Percentiles rank a stretch among this genome's conserved stretches.
phyloP scores from a whole-genome alignment of 306 rosid species.

The Cucurbita moschata region DNA sequence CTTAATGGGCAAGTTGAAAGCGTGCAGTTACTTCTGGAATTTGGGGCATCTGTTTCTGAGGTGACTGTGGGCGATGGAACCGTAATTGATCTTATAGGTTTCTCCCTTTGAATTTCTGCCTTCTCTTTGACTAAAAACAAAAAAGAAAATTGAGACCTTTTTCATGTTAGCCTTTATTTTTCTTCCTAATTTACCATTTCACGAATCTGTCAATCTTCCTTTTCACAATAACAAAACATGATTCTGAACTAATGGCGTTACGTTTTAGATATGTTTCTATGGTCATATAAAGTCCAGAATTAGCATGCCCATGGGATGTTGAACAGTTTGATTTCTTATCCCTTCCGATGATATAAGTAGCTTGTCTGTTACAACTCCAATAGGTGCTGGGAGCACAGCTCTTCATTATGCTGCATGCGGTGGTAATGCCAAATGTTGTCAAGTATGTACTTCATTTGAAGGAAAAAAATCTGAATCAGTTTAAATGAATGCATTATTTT shows the following conservation, averaged over 20 bases:
- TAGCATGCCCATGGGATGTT: neutral
- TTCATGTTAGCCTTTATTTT: neutral
- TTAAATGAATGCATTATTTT: neutral
- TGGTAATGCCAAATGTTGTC: conserved; percentile 93
- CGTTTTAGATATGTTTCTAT: neutral
- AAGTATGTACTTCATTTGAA: conserved; percentile 29
- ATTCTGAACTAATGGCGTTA: neutral
- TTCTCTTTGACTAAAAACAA: neutral
- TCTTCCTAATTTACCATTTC: neutral
- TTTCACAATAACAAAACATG: neutral
- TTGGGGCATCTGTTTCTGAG: conserved; percentile 77
- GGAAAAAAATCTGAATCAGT: neutral
- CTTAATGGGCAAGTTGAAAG: conserved; percentile 81
- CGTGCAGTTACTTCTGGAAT: conserved; percentile 69
- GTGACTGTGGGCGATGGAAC: conserved; percentile 83
- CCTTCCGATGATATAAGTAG: neutral
- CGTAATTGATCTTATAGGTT: conserved; percentile 82
- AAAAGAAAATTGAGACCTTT: neutral
- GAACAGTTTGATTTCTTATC: neutral
- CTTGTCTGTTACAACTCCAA: conserved; percentile 10
- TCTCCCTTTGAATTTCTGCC: conserved; percentile 1
- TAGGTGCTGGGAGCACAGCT: conserved; percentile 92
- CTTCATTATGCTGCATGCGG: conserved; percentile 97
- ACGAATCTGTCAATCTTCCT: neutral
- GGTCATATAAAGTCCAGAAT: neutral